Percentiles rank a stretch among this genome's conserved stretches.
Conservation (phyloP, 306 rosid species). For the Cicer bijugum region DNA sequence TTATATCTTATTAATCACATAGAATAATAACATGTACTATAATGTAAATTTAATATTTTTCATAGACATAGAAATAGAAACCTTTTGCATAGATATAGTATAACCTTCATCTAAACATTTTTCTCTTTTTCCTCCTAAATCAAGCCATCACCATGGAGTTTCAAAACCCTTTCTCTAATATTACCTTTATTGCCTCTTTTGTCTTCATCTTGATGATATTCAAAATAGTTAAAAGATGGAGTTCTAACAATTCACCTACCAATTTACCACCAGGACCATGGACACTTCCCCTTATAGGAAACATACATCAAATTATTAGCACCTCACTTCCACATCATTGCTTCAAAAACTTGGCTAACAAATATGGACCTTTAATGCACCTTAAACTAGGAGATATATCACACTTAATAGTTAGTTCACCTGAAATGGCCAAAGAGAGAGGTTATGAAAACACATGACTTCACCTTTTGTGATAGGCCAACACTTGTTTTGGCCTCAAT, state of each 20-base stretch:
- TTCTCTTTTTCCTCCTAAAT: neutral
- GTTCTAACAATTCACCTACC: neutral
- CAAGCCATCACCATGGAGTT: constrained; percentile 21
- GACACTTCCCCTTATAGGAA: constrained; percentile 41
- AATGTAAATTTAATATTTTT: too few relatives aligned
- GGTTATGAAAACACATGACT: constrained; percentile 32
- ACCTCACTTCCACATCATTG: neutral
- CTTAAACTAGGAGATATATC: constrained; percentile 42
- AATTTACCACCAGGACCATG: constrained; percentile 46
- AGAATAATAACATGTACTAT: too few relatives aligned
- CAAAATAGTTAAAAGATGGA: neutral
- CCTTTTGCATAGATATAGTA: too few relatives aligned
- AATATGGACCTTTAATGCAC: constrained; percentile 40
- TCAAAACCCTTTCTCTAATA: neutral
- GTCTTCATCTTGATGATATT: constrained; percentile 3
- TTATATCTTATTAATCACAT: too few relatives aligned
- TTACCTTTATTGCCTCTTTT: neutral
- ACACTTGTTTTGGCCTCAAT: too few relatives aligned
- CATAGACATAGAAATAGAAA: too few relatives aligned
- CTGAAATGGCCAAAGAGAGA: constrained; percentile 20
- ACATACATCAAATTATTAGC: neutral
- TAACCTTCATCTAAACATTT: neutral
- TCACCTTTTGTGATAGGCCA: constrained; percentile 32
- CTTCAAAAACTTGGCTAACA: neutral
- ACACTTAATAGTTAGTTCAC: constrained; percentile 28